Base-by-base conservation (phyloP, 805 yeast genomes). In the Wickerhamomyces xylosicus region DNA sequence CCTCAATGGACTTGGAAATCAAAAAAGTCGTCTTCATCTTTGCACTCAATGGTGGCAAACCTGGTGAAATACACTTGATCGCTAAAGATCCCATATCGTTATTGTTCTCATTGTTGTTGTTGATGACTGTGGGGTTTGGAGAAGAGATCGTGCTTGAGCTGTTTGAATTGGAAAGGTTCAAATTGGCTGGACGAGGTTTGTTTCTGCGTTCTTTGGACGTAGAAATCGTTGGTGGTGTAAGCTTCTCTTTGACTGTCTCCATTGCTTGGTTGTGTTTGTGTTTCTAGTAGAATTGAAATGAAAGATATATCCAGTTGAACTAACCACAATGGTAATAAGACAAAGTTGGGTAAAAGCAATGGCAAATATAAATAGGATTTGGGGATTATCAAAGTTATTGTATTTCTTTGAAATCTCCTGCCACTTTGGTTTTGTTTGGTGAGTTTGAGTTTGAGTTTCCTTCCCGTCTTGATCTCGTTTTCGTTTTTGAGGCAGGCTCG, bases 51-150 rank as follows among this genome's bases (percentile, higher is more conserved):
- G 58, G 53, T 5, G 58, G 56, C 16, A 52, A 40, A 0, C 57
- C 57, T 6, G 59, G 59, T 17, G 57, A 52, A n/a, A 49, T 47
- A 37, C 56, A 52, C 35, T 51, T 43, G 39, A 53, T 31, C 10
- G 57, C 59, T 19, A 35, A 45, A n/a, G 50, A 48, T 8, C 34
- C 42, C 56, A 53, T 49, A 18, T 43, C 46, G 25, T 29, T 34
- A 13, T 38, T 33, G 9, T 40, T 40, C 3, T 29, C 33, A 2
- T 36, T 33, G 14, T 8, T 28, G 16, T 32, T 29, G 5, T 27
- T 28, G 2, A 42, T 15, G n/a, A 13, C 28, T 22, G 28, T 22
- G 11, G 11, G 8, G n/a, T 14, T 28, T 7, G 31, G 6, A 13
- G 19, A n/a, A n/a, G 33, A 6, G 6, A n/a, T 40, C 44, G 10